Conservation (phyloP, 2,329 filamentous ascomycete species). For the Aspergillus niger region DNA sequence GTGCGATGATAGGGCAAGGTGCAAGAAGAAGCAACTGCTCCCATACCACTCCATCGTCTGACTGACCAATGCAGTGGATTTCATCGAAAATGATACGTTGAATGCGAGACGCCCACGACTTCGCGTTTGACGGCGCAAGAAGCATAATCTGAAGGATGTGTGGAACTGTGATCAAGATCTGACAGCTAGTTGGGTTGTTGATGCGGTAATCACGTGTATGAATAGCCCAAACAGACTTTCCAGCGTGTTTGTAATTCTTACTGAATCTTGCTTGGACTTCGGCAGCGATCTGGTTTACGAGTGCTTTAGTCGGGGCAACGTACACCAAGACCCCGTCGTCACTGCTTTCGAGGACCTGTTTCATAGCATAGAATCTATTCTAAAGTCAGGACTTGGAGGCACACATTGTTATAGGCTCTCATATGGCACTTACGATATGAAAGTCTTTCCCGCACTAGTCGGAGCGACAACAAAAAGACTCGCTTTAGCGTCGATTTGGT, state of each 20-base stretch:
- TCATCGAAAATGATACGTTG: conserved; percentile 81
- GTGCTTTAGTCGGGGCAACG: conserved; percentile 77
- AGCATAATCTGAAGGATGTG: conserved; percentile 80
- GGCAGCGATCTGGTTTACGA: conserved; percentile 81
- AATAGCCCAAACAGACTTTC: conserved; percentile 75
- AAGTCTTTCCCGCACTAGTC: conserved; percentile 79
- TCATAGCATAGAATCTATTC: conserved; percentile 73
- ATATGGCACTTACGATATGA: conserved; percentile 57
- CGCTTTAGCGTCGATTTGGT: conserved; percentile 69
- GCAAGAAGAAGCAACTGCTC: conserved; percentile 74
- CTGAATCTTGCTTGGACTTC: conserved; percentile 74
- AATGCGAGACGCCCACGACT: conserved; percentile 66
- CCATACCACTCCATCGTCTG: conserved; percentile 75
- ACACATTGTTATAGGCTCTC: too few relatives aligned
- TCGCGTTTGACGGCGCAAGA: conserved; percentile 65
- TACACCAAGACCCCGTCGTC: conserved; percentile 75
- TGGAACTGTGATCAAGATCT: conserved; percentile 75
- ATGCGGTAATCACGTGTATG: conserved; percentile 74
- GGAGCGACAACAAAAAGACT: conserved; percentile 76
- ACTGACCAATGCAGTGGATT: conserved; percentile 76
- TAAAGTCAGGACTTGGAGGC: background rate
- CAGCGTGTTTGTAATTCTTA: conserved; percentile 62
- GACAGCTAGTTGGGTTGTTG: conserved; percentile 71
- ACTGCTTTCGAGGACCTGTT: conserved; percentile 67
- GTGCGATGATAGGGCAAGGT: conserved; percentile 74